These are phyloP conservation scores for Monascus purpureus DNA, from an alignment of 495 filamentous ascomycete genomes.

Conservation along the genomic window DNA sequence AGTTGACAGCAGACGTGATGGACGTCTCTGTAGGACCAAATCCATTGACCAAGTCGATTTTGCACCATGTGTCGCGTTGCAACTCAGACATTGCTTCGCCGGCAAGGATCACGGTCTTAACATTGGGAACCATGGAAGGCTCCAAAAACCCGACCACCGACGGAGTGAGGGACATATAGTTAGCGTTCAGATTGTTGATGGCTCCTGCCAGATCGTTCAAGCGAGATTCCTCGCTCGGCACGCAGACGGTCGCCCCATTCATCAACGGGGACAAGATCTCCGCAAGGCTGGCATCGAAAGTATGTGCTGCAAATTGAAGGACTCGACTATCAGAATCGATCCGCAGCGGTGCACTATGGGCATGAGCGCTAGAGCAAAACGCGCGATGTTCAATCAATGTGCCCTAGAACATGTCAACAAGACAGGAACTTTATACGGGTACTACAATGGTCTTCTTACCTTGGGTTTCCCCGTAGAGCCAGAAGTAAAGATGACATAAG, in stretches of 20 bases:
- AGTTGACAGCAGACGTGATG: conserved; percentile 25
- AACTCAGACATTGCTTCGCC: conserved; percentile 44
- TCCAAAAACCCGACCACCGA: conserved; percentile 35
- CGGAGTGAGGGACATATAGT: conserved; percentile 35
- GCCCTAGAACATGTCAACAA: conserved; percentile 13
- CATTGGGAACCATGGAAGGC: conserved; percentile 27
- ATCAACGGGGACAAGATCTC: conserved; percentile 31
- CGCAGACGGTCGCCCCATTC: conserved; percentile 29
- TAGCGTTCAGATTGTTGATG: conserved; percentile 33
- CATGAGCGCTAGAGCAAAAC: conserved; percentile 25
- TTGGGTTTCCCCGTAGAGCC: conserved; percentile 39
- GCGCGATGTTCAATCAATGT: conserved; percentile 35
- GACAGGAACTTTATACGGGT: neutral
- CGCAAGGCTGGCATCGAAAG: conserved; percentile 35
- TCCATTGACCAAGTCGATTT: conserved; percentile 39
- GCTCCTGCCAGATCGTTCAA: conserved; percentile 31
- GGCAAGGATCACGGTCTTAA: conserved; percentile 31
- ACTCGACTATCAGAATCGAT: conserved; percentile 17
- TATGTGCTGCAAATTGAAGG: conserved; percentile 40
- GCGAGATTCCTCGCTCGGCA: conserved; percentile 37
- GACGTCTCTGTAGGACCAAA: conserved; percentile 43
- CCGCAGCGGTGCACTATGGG: conserved; percentile 26
- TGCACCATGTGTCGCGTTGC: conserved; percentile 39
- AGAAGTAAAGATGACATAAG: conserved; percentile 35
- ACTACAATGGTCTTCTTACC: conserved; percentile 19